Evolutionary conservation across 345 rosid species (phyloP).

Genomic region (Toxicodendron radicans): DNA sequence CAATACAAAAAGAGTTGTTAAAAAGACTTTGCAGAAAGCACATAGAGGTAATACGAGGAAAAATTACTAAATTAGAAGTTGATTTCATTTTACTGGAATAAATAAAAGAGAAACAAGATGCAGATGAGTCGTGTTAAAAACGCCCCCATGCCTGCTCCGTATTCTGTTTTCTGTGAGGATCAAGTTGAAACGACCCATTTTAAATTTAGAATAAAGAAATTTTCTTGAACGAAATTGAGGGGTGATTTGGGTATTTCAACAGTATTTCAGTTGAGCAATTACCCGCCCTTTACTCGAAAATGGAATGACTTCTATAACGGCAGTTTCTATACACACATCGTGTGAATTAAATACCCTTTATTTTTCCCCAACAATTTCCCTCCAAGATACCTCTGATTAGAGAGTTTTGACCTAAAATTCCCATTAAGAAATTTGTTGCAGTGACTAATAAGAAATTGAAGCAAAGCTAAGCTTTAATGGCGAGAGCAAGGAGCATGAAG

Average conservation of each 20-base stretch:
- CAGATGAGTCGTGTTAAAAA: no score
- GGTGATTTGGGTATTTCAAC: neutral
- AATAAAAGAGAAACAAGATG: no score
- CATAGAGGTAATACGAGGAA: no score
- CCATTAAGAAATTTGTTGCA: no score
- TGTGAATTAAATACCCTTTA: neutral
- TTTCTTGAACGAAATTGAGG: neutral
- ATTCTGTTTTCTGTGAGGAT: no score
- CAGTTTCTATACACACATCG: neutral
- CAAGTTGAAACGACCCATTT: neutral
- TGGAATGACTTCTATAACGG: neutral
- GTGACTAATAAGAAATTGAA: no score
- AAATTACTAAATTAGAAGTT: no score
- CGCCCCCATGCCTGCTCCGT: no score
- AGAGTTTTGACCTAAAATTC: constrained; percentile 8
- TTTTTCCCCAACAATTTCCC: no score
- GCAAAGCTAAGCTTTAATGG: constrained; percentile 27
- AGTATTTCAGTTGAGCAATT: neutral
- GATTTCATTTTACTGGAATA: no score
- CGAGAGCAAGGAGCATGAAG: constrained; percentile 52
- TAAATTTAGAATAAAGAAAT: neutral
- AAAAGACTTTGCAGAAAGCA: no score
- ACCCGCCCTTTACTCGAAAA: constrained; percentile 22
- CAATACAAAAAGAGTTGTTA: no score
- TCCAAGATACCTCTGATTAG: neutral